These are phyloP conservation scores for Mucor saturninus DNA, from an alignment of 371 early-diverging fungal species.

Conservation along the genomic window DNA sequence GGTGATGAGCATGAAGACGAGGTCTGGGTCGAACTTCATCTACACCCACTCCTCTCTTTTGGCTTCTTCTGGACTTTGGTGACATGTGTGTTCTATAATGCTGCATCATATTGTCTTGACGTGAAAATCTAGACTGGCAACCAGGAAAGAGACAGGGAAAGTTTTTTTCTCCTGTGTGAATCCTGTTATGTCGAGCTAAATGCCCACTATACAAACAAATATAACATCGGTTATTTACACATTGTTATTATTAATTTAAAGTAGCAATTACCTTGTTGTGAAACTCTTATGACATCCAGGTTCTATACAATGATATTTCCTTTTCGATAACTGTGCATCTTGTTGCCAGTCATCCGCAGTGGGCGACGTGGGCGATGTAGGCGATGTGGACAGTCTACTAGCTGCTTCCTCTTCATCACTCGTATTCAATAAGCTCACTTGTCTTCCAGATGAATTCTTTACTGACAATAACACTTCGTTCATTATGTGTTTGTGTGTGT, in stretches of 20 bases:
- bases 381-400: neutral
- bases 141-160: slow-evolving; percentile 81
- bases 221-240: neutral
- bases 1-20: slow-evolving; percentile 48
- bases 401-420: slow-evolving; percentile 10
- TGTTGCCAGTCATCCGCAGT: slow-evolving; percentile 20
- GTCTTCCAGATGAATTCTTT: slow-evolving; percentile 46
- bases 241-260: neutral
- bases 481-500: slow-evolving; percentile 13
- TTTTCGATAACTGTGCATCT: slow-evolving; percentile 35
- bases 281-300: slow-evolving; percentile 66
- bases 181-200: slow-evolving; percentile 87
- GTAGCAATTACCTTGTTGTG: slow-evolving; percentile 58
- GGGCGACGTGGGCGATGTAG: slow-evolving; percentile 7
- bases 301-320: slow-evolving; percentile 60
- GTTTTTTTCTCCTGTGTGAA: slow-evolving; percentile 93
- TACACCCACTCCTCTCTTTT: slow-evolving; percentile 29
- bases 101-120: slow-evolving; percentile 93
- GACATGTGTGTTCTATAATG: slow-evolving; percentile 86
- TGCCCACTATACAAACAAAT: slow-evolving; percentile 63
- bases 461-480: slow-evolving; percentile 36
- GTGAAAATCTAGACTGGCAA: slow-evolving; percentile 84
- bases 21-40: slow-evolving; percentile 45
- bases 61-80: slow-evolving; percentile 69
- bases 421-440: slow-evolving; percentile 45